phyloP scores from a whole-genome alignment of 2,329 filamentous ascomycete genomes.

The Fusarium praegraminearum region DNA sequence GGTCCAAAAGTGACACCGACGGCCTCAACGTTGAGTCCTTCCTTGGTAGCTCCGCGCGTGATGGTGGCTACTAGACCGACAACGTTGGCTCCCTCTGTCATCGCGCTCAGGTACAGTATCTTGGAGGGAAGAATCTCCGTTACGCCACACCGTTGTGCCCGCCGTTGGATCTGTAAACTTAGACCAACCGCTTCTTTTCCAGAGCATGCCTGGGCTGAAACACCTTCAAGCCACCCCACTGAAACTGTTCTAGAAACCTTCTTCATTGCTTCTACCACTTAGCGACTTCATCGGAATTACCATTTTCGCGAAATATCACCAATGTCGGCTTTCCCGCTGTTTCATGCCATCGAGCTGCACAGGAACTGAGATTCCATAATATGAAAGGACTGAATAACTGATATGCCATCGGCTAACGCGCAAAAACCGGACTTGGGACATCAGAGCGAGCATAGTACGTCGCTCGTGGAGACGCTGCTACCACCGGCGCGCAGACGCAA shows the following conservation, averaged over 20 bases:
- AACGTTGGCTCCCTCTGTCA: slow-evolving; percentile 31
- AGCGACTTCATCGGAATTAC: slow-evolving; percentile 15
- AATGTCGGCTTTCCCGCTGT: slow-evolving; percentile 13
- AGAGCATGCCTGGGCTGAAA: slow-evolving; percentile 42
- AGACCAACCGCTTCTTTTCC: slow-evolving; percentile 40
- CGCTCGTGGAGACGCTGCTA: slow-evolving; percentile 38
- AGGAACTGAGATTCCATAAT: not conserved
- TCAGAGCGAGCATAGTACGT: slow-evolving; percentile 4
- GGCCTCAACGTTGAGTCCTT: slow-evolving; percentile 49
- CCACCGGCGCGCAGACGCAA: slow-evolving; percentile 37
- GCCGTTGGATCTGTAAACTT: slow-evolving; percentile 37
- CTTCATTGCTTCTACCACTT: slow-evolving; percentile 34
- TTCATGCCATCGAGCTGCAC: slow-evolving; percentile 1
- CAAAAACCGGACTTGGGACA: not conserved
- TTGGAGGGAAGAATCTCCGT: slow-evolving; percentile 18
- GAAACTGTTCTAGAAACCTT: slow-evolving; percentile 48
- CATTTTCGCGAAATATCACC: not conserved
- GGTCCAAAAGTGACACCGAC: slow-evolving; percentile 31
- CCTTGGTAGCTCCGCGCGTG: slow-evolving; percentile 39
- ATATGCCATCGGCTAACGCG: not conserved
- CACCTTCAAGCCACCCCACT: slow-evolving; percentile 40
- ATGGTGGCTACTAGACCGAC: slow-evolving; percentile 26
- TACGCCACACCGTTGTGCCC: slow-evolving; percentile 38
- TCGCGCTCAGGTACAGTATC: slow-evolving; percentile 9
- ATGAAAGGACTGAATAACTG: not conserved